Percentiles rank a stretch among this genome's conserved stretches.
Conservation (phyloP, 768 basidiomycete species). For the Kwoniella botswanensis region DNA sequence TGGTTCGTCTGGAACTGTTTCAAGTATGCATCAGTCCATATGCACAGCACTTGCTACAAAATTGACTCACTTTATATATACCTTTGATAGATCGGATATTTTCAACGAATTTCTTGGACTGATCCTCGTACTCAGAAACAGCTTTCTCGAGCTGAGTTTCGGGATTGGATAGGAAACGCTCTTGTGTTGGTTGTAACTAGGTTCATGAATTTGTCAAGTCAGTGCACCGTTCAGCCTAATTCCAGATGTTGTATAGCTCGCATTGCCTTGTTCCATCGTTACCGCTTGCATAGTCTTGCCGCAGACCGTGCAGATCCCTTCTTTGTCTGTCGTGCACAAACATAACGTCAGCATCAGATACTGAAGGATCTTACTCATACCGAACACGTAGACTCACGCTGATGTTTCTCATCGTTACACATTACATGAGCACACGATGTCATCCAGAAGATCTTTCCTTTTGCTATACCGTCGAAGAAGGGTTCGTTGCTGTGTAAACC, state of each 20-base stretch:
- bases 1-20: conserved; percentile 14
- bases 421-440: conserved; percentile 29
- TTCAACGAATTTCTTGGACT: background rate
- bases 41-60: background rate
- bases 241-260: background rate
- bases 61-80: background rate
- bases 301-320: conserved; percentile 18
- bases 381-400: conserved; percentile 5
- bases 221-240: background rate
- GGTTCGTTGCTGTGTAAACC: conserved; percentile 5
- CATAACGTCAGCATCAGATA: background rate
- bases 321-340: conserved; percentile 4
- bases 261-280: conserved; percentile 11
- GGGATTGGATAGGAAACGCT: conserved; percentile 4
- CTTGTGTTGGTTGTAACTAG: background rate
- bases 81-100: background rate
- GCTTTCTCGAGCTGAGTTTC: conserved; percentile 1
- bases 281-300: conserved; percentile 12
- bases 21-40: background rate
- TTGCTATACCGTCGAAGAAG: conserved; percentile 8
- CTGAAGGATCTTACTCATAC: background rate
- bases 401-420: conserved; percentile 18
- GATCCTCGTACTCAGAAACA: background rate
- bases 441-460: conserved; percentile 21
- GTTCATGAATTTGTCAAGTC: background rate